Percentiles rank a stretch among this genome's conserved stretches.
Conservation (phyloP, 768 basidiomycete genomes). For the Tricholoma bakamatsutake region DNA sequence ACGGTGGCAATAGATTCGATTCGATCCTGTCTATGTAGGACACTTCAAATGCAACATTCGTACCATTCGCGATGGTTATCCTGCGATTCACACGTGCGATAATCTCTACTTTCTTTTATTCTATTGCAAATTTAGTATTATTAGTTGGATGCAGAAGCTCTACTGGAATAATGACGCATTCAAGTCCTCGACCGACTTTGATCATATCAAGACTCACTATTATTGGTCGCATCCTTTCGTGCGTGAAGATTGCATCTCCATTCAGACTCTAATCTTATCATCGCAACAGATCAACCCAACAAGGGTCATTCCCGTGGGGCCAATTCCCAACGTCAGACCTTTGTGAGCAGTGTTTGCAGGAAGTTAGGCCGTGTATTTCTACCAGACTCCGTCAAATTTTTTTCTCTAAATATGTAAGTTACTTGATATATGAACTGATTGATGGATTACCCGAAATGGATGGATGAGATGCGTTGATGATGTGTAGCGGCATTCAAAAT, state of each 20-base stretch:
- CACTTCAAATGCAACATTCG: slow-evolving; percentile 95
- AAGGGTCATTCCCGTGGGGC: slow-evolving; percentile 72
- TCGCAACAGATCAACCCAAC: slow-evolving; percentile 65
- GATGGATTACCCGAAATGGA: too few species aligned
- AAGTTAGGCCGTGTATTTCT: not conserved
- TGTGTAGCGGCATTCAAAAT: too few species aligned
- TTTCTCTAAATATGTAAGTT: too few species aligned
- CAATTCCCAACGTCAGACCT: slow-evolving; percentile 61
- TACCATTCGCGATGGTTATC: slow-evolving; percentile 82
- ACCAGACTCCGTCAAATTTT: too few species aligned
- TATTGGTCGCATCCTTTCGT: slow-evolving; percentile 57
- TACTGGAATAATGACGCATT: slow-evolving; percentile 93
- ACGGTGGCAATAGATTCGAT: slow-evolving; percentile 53
- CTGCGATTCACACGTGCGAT: slow-evolving; percentile 62
- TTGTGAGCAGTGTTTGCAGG: slow-evolving; percentile 27
- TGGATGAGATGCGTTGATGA: too few species aligned
- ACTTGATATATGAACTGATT: too few species aligned
- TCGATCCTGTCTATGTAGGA: slow-evolving; percentile 84
- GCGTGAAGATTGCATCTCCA: slow-evolving; percentile 4
- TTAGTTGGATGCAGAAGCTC: slow-evolving; percentile 75
- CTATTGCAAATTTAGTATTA: not conserved
- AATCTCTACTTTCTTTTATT: not conserved
- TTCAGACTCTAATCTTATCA: slow-evolving; percentile 1
- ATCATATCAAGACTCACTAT: slow-evolving; percentile 79
- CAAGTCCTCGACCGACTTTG: slow-evolving; percentile 81